Evolutionary conservation across 176 grass and related monocot genomes (phyloP).

Genomic region (Juncus effusus): DNA sequence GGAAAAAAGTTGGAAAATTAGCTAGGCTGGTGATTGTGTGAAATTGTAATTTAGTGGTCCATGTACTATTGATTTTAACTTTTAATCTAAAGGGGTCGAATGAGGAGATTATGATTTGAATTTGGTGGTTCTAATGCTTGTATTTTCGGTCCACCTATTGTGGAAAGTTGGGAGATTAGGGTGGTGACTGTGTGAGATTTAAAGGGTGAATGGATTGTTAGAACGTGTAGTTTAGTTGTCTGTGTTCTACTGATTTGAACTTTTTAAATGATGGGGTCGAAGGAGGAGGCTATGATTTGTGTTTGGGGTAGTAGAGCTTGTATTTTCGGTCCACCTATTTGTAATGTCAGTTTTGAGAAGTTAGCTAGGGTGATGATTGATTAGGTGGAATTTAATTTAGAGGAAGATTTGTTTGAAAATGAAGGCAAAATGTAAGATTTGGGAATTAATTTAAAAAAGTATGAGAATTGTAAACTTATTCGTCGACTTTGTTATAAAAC

Average conservation of each 20-base stretch:
- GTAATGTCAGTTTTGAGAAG: conserved; percentile 6
- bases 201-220: not conserved
- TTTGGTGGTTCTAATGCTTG: conserved; percentile 94
- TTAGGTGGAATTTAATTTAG: conserved; percentile 16
- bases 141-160: conserved; percentile 84
- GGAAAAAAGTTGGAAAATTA: conserved; percentile 7
- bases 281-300: conserved; percentile 85
- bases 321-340: conserved; percentile 82
- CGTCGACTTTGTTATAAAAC: too few relatives aligned
- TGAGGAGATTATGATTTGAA: conserved; percentile 86
- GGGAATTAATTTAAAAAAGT: too few relatives aligned
- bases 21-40: conserved; percentile 11
- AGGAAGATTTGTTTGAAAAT: too few relatives aligned
- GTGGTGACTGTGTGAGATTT: conserved; percentile 12
- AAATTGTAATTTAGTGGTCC: conserved; percentile 9
- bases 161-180: conserved; percentile 1
- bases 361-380: not conserved
- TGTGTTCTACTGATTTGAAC: conserved; percentile 18
- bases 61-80: conserved; percentile 28
- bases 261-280: conserved; percentile 58
- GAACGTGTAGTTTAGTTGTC: not conserved
- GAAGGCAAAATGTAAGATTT: too few relatives aligned
- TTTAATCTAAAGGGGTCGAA: conserved; percentile 48
- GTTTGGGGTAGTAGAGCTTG: conserved; percentile 96
- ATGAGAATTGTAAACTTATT: too few relatives aligned